Evolutionary conservation across 305 asterid genomes (phyloP), one percentile per base, ranked within the genome.

Genomic region (Fraxinus sp.): DNA sequence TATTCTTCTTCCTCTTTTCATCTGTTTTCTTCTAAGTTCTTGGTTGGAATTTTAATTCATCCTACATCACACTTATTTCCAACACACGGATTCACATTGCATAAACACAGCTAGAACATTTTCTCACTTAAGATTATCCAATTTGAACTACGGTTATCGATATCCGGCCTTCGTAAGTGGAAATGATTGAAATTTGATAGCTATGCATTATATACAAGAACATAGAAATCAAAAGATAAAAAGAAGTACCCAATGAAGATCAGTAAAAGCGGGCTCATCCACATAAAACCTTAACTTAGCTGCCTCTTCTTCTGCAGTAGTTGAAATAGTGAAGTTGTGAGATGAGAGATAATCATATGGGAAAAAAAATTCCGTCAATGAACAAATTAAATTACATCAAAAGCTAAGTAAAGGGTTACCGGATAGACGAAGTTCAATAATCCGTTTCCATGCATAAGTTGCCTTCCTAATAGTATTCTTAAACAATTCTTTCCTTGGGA

Each of bases 201-300:
- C 72, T 3, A 72, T 52, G 14, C 9, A 37, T 66, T 30, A 79
- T 5, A 32, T 74, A 33, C 44, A 41, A 81, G 52, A 46, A 62
- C 18, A 79, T 24, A 33, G 52, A 18, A 6, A 44, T 10, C 3
- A 9, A 39, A 78, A 66, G n/a, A 8, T n/a, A 26, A 64, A 57
- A 80, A 49, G 66, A 85, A 70, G 52, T 89, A 95, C 33, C 33
- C 33, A 33, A 81, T 97, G 99, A 90, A 97, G 99, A 88, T 97
- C 99, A 74, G 98, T 93, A 82, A 88, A 97, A 72, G 98, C 98
- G 52, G 97, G 94, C 83, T 97, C 98, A 84, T 97, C 99, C 76
- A 97, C 86, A 71, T 68, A 97, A 84, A 93, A 90, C 83, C 99
- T 90, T 44, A 93, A 86, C 78, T 62, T 86, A 74, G 91, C 76